phyloP scores from a whole-genome alignment of 106 monocot genomes.

The Apostasia shenzhenica region DNA sequence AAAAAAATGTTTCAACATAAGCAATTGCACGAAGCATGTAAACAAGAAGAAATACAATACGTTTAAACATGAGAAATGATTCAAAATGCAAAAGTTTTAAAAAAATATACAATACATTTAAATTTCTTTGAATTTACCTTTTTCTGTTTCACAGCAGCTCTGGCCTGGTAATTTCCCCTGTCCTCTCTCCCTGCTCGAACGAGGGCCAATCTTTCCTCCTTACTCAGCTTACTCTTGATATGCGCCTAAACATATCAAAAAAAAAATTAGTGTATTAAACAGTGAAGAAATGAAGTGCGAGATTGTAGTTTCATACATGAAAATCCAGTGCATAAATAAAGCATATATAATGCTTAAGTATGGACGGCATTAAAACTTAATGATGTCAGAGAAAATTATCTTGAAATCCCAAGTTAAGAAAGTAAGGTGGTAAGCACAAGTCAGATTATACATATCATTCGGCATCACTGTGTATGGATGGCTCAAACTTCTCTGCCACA shows the following conservation, averaged over 20 bases:
- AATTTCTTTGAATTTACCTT: slow-evolving; percentile 35
- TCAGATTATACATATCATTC: too few species aligned
- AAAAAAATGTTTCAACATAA: too few species aligned
- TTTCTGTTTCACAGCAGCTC: slow-evolving; percentile 78
- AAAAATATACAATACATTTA: background rate
- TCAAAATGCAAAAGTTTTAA: background rate
- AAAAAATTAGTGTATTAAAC: background rate
- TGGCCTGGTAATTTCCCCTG: slow-evolving; percentile 60
- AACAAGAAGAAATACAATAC: too few species aligned
- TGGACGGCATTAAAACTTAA: background rate
- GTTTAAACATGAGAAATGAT: too few species aligned
- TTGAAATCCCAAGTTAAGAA: too few species aligned
- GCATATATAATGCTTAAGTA: background rate
- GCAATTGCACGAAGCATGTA: too few species aligned
- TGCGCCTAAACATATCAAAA: slow-evolving; percentile 37
- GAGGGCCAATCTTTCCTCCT: slow-evolving; percentile 68
- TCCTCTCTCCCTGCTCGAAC: slow-evolving; percentile 88
- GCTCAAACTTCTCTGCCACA: too few species aligned
- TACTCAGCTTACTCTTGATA: slow-evolving; percentile 70
- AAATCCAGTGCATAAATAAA: slow-evolving; percentile 1
- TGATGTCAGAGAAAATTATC: too few species aligned
- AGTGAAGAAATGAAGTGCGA: background rate
- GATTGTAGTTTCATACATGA: background rate
- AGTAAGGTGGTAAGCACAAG: too few species aligned
- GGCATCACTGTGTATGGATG: too few species aligned